Conservation (phyloP, 2,329 filamentous ascomycete genomes). For the Aspergillus sp. region DNA sequence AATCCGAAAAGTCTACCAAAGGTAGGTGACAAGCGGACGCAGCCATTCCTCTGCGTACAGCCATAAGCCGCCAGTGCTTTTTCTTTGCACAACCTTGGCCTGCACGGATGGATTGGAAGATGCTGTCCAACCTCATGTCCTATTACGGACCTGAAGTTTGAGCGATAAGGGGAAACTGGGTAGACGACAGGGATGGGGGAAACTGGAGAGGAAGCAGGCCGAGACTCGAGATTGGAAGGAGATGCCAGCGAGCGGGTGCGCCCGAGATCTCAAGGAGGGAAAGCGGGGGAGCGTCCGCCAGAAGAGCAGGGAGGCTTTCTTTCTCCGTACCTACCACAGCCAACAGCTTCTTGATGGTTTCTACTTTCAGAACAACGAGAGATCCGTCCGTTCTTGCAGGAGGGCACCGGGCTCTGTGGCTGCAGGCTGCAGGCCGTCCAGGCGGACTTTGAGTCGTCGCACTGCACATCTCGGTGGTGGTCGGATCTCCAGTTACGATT, state of each 20-base stretch:
- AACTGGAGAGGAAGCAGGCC: conserved; percentile 12
- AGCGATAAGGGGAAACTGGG: background rate
- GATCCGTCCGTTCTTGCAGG: conserved; percentile 15
- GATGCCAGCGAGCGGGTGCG: conserved; percentile 21
- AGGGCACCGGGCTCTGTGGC: conserved; percentile 14
- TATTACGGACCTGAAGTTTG: background rate
- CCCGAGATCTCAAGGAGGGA: conserved; percentile 29
- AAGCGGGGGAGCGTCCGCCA: conserved; percentile 20
- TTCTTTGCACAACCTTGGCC: background rate
- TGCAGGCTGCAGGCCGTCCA: conserved; percentile 14
- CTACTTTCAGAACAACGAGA: background rate
- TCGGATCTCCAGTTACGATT: conserved; percentile 21
- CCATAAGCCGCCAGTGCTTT: background rate
- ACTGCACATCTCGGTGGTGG: conserved; percentile 15
- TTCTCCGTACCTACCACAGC: background rate
- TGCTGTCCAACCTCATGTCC: background rate
- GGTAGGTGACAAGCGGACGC: background rate
- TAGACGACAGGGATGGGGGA: background rate
- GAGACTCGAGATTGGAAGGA: background rate
- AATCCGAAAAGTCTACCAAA: conserved; percentile 14
- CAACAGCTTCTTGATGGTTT: too few relatives aligned
- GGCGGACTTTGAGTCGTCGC: conserved; percentile 10
- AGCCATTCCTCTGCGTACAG: conserved; percentile 1
- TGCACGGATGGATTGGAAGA: background rate
- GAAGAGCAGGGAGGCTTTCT: conserved; percentile 11